phyloP scores from a whole-genome alignment of 2,329 filamentous ascomycete genomes.

The Aspergillus luchuensis region DNA sequence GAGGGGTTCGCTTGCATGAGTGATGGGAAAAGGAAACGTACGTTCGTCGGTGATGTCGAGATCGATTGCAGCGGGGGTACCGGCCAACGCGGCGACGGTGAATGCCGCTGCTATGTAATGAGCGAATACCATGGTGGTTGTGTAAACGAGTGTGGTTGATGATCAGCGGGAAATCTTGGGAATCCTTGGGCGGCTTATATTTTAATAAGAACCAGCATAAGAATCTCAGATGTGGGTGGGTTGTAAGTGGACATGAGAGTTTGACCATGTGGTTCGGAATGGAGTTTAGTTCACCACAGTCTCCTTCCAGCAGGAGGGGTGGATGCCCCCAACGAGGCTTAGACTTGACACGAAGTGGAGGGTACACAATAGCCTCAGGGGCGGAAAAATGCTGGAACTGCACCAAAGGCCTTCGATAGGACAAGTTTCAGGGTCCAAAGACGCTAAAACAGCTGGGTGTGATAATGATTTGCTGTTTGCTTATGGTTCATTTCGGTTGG shows the following conservation, averaged over 20 bases:
- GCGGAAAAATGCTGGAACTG: background rate
- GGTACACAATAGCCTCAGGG: background rate
- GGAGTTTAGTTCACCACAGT: background rate
- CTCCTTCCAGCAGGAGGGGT: background rate
- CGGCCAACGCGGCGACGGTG: background rate
- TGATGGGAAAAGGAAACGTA: background rate
- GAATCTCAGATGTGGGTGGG: background rate
- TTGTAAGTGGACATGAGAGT: background rate
- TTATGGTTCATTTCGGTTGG: background rate
- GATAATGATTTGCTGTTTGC: no score
- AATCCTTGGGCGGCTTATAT: background rate
- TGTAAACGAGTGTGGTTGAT: background rate
- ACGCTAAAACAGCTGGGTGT: no score
- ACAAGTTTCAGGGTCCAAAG: background rate
- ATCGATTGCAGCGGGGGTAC: background rate
- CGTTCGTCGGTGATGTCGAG: conserved; percentile 4
- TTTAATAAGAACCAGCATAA: background rate
- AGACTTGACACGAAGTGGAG: background rate
- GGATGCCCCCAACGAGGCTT: background rate
- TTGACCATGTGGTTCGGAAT: background rate
- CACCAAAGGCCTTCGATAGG: background rate
- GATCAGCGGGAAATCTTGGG: no score
- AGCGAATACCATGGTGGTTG: background rate
- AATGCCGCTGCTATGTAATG: background rate
- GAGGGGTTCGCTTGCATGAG: background rate